Percentiles rank a stretch among this genome's conserved stretches.
Evolutionary conservation across 306 rosid species (phyloP).

Genomic region (Rosa multiflora): DNA sequence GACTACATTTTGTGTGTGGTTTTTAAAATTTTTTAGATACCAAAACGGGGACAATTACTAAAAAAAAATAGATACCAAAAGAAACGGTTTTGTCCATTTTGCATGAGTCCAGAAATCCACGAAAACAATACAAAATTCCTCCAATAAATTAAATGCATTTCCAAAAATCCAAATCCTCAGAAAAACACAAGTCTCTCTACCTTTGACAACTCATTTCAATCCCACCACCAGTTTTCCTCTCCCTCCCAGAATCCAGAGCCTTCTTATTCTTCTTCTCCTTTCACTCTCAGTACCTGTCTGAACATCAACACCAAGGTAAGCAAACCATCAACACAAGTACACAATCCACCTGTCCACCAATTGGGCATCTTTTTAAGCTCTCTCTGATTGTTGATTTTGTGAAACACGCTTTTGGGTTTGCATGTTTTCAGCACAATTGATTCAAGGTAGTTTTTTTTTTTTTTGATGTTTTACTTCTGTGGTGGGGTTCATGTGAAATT

Average conservation of each 20-base stretch:
- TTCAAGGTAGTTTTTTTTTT: not conserved
- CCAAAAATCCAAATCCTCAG: conserved; percentile 8
- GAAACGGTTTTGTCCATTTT: conserved; percentile 10
- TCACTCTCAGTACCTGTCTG: conserved; percentile 3
- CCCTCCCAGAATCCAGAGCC: conserved; percentile 12
- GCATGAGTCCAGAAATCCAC: not conserved
- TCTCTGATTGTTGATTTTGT: not conserved
- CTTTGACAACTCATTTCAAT: not conserved
- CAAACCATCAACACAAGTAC: not conserved
- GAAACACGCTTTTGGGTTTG: not conserved
- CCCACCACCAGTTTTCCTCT: conserved; percentile 6
- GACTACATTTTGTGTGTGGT: not conserved
- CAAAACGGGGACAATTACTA: not conserved
- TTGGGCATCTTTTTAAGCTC: conserved; percentile 9
- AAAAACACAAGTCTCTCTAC: not conserved
- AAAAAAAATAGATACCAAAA: not conserved
- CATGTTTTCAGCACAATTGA: not conserved
- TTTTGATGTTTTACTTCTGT: not conserved
- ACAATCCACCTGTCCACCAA: not conserved
- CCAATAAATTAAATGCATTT: not conserved
- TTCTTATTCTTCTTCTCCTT: not conserved
- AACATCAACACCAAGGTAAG: conserved; percentile 10
- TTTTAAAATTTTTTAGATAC: not conserved
- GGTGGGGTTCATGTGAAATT: not conserved
- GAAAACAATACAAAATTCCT: not conserved